Percentiles rank a stretch among this genome's conserved stretches.
Conservation (phyloP, 2,329 filamentous ascomycete genomes). For the Botrytis fabae region DNA sequence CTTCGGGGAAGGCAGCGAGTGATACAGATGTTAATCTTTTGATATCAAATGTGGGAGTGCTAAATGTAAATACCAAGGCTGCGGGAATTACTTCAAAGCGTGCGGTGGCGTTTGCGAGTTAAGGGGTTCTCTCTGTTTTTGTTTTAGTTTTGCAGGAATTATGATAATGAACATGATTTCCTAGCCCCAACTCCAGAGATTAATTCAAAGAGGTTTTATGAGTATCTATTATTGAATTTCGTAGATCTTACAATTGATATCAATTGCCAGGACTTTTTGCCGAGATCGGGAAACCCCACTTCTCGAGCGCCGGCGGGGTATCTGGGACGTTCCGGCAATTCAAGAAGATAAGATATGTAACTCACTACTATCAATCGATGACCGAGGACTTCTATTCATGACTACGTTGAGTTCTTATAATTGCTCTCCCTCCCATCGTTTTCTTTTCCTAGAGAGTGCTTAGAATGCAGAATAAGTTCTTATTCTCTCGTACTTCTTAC, state of each 20-base stretch:
- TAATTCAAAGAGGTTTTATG: not conserved
- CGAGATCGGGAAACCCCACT: conserved; percentile 22
- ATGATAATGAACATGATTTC: not conserved
- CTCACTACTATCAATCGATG: not conserved
- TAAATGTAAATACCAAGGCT: conserved; percentile 33
- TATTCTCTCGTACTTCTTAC: too few species aligned
- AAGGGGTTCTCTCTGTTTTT: too few species aligned
- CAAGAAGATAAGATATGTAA: not conserved
- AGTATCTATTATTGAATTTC: not conserved
- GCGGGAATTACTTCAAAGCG: conserved; percentile 29
- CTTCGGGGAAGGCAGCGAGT: conserved; percentile 22
- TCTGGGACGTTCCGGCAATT: not conserved
- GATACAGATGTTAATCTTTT: conserved; percentile 32
- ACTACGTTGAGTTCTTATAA: not conserved
- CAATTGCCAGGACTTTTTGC: conserved; percentile 9
- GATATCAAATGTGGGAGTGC: conserved; percentile 34
- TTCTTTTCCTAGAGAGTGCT: not conserved
- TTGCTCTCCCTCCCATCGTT: not conserved
- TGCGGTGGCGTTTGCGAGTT: not conserved
- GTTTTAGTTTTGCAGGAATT: too few species aligned
- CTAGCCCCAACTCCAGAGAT: not conserved
- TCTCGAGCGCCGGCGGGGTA: conserved; percentile 3
- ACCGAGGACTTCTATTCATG: not conserved
- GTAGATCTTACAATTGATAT: not conserved
- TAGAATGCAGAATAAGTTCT: too few species aligned